Evolutionary conservation across 768 basidiomycete species (phyloP), one percentile per base, ranked within the genome.

Genomic region (Hygrophorus pudorinus): DNA sequence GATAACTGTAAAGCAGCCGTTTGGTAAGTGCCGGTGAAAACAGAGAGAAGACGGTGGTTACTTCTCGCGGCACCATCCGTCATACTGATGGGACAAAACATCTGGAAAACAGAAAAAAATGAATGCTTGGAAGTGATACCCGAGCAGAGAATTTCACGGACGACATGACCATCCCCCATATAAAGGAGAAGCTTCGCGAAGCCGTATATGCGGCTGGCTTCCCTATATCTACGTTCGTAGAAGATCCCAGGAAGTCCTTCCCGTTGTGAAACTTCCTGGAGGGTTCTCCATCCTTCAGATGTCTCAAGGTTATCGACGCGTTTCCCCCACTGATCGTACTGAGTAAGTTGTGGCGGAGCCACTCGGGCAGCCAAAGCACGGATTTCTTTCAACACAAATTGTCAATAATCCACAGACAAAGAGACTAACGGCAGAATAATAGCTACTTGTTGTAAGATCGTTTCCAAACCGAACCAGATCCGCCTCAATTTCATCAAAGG

Each of bases 61-160:
- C 74, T 68, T 53, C 85, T 66, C 6, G 85, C 84, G 30, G 72
- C 70, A 0, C 85, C 85, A 56, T 89, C 85, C 0, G 83, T 81
- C 86, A 89, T 88, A 30, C 76, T 77, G 45, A 85, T 59, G 1
- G 86, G 86, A 46, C 85, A 88, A 46, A 79, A 74, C 7, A 81
- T 68, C 78, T 82, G 28, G 9, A 27, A 44, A 12, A 20, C 7
- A 12, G 21, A 34, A 30, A 41, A 18, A 29, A 44, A 17, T 38
- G 17, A 27, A 45, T 18, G n/a, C 32, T 18, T 18, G 38, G 3
- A 24, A 24, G 29, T 10, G 32, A 24, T 38, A 28, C 14, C 13
- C 3, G 24, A 3, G 24, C 7, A 14, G 24, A 29, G 33, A 13
- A 27, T 24, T 3, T 31, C 13, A 59, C 68, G 24, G 41, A 80